Evolutionary conservation across 2,329 filamentous ascomycete genomes (phyloP).

Genomic region (Fusarium nelsonii): DNA sequence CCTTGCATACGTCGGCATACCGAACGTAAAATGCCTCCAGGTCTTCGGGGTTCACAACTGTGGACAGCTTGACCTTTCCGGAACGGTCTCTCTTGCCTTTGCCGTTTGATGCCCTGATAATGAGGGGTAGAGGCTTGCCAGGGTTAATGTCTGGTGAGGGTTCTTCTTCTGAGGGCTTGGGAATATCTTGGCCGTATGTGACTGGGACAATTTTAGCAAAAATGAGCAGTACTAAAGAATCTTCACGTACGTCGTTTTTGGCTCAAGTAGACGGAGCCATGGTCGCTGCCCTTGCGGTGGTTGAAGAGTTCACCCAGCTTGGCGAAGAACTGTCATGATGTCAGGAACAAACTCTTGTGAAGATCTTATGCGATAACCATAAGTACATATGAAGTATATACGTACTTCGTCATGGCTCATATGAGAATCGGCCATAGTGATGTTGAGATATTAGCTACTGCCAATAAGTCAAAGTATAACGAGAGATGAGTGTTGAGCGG

Average conservation of each 20-base stretch:
- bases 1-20: conserved; percentile 93
- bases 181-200: conserved; percentile 58
- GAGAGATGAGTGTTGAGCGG: conserved; percentile 20
- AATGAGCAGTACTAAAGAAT: background rate
- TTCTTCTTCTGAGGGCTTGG: conserved; percentile 60
- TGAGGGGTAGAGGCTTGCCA: conserved; percentile 73
- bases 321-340: conserved; percentile 74
- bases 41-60: conserved; percentile 80
- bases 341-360: conserved; percentile 16
- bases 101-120: conserved; percentile 88
- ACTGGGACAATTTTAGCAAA: conserved; percentile 51
- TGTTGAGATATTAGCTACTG: conserved; percentile 7
- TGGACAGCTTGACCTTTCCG: conserved; percentile 80
- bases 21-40: conserved; percentile 83
- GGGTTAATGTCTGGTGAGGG: conserved; percentile 71
- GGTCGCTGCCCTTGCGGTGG: conserved; percentile 73
- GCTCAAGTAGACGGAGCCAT: conserved; percentile 79
- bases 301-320: conserved; percentile 76
- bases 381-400: background rate
- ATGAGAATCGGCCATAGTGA: conserved; percentile 40
- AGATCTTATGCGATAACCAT: background rate
- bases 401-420: conserved; percentile 49
- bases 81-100: conserved; percentile 70
- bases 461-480: conserved; percentile 16
- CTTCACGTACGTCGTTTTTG: conserved; percentile 77